phyloP scores from a whole-genome alignment of 148 eudicot species.

The Salicornia ramosissima region DNA sequence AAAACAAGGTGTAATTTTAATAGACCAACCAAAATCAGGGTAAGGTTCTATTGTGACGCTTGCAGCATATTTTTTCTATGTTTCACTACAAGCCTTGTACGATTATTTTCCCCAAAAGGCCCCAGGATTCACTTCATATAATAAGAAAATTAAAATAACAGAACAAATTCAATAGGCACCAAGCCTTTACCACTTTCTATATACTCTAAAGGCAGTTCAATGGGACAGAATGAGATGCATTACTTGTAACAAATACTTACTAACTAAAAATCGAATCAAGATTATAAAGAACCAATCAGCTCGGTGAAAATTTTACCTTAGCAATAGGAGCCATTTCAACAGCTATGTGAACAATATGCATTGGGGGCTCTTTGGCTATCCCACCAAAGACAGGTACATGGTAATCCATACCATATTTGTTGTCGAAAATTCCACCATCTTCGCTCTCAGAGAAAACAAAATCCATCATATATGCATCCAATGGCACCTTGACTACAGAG shows the following conservation, averaged over 20 bases:
- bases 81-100: not conserved
- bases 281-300: not conserved
- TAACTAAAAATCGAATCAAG: not conserved
- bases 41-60: not conserved
- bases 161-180: not conserved
- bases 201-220: not conserved
- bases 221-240: not conserved
- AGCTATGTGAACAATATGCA: constrained; percentile 94
- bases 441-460: constrained; percentile 90
- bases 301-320: constrained; percentile 43
- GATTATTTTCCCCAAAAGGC: not conserved
- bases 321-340: constrained; percentile 99
- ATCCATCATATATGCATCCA: constrained; percentile 98
- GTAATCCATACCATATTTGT: constrained; percentile 82
- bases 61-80: no score
- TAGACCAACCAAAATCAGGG: not conserved
- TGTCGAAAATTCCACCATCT: constrained; percentile 92
- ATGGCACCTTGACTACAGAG: constrained; percentile 85
- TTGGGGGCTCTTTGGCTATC: constrained; percentile 80
- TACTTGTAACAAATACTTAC: constrained; percentile 1
- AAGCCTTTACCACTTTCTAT: not conserved
- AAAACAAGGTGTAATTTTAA: no score
- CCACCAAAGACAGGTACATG: constrained; percentile 93
- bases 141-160: not conserved
- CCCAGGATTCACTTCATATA: not conserved